Evolutionary conservation across 2,329 filamentous ascomycete species (phyloP), one percentile per base, ranked within the genome.

Genomic region (Penicillium sp.): DNA sequence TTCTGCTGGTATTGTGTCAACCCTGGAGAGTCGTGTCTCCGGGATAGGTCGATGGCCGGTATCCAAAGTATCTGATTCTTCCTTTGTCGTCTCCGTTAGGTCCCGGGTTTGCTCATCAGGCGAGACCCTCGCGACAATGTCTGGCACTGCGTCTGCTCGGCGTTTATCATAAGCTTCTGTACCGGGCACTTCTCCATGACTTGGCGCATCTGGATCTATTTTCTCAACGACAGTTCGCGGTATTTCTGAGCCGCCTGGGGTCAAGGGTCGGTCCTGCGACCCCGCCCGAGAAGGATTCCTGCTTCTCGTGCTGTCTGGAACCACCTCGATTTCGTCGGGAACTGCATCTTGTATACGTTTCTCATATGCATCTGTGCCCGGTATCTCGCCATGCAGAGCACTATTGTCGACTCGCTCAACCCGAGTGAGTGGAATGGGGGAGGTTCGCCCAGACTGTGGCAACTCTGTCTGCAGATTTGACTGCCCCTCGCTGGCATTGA

Each of bases 161-260:
- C 79, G 73, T 56, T 76, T 66, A 49, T 80, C 72, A 54, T 80
- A 76, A 50, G 80, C 82, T 34, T 68, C 63, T 43, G 81, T 84
- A 28, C 81, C 81, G 27, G 81, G 80, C 6, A 83, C 73, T 47
- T 85, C 81, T 18, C 81, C 81, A 64, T 83, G 72, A 56, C 75
- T 77, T 35, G 80, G 77, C 49, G 69, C 64, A 28, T 76, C 71
- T 28, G 75, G 73, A 52, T 84, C 80, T 42, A 84, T 72, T 63
- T 80, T 80, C 60, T 84, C 80, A 13, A 84, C 80, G 8, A 84
- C 68, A 5, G 79, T 82, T 55, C 73, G 77, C 13, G 81, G 81
- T 34, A 84, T 72, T 7, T 75, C 70, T 5, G 74, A 71, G 41
- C 74, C 77, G 32, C 75, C 76, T 4, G 78, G 77, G 8, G 75